Evolutionary conservation across 2,329 filamentous ascomycete species (phyloP), one percentile per base, ranked within the genome.

Genomic region (Monascus ruber): DNA sequence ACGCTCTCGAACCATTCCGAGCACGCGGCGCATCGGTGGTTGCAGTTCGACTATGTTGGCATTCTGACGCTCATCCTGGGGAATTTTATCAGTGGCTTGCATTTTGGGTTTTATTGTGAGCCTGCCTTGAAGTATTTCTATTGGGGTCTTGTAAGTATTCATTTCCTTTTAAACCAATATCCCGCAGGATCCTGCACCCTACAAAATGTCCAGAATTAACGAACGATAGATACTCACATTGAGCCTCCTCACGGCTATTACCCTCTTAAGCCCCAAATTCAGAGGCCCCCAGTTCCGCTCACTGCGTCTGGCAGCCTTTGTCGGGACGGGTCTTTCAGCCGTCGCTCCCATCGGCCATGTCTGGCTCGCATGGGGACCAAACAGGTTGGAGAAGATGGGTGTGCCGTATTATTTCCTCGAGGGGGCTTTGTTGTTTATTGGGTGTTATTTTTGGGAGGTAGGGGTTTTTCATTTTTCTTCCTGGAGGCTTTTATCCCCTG

Each of bases 81-180:
- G 2, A 50, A 51, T 37, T 62, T 64, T 40, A 47, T 62, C 11
- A 57, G 50, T 11, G 57, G 59, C 1, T 51, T 63, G 26, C 55
- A 59, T 38, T 55, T 60, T 33, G 58, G 53, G 4, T 64, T 62
- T 35, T 59, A 60, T 35, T 60, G 60, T 39, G 46, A 56, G 26
- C 53, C 53, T 2, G 6, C 34, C 4, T 40, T 59, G 5, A 50
- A 53, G 33, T 45, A 40, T 5, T 35, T 50, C 2, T 60, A 62
- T 42, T 68, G 62, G 62, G 43, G 42, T 24, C 58, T 66, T 50
- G 60, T 58, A 31, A 26, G 52, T 47, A 17, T 17, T 17, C 17
- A 3, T 17, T 17, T 17, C 17, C 17, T 17, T 17, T 3, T n/a
- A n/a, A 17, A 17, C 2, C 17, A 17, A 17, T 17, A 17, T 17